Percentiles rank a stretch among this genome's conserved stretches.
Evolutionary conservation across 192 early-diverging fungal species (phyloP).

Genomic region (Phlyctochytrium arcticum): DNA sequence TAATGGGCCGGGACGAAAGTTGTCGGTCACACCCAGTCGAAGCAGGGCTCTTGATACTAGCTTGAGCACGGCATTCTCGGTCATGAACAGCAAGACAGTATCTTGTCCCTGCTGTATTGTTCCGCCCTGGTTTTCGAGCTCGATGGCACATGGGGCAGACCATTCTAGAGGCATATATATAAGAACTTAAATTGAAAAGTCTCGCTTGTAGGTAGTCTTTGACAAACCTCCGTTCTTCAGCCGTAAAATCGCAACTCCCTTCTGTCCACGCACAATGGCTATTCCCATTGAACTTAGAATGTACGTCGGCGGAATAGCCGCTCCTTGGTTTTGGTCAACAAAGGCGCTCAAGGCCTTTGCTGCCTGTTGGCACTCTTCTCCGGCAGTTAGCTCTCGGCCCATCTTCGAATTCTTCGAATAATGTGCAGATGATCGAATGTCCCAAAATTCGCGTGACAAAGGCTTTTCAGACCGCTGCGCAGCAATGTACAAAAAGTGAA

Average conservation of each 20-base stretch:
- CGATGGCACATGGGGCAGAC: conserved; percentile 55
- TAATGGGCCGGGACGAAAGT: conserved; percentile 43
- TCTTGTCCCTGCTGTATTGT: conserved; percentile 41
- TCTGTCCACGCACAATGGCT: conserved; percentile 41
- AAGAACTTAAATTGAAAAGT: background rate
- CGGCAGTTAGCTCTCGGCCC: conserved; percentile 30
- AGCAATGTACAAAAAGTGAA: no score
- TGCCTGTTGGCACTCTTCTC: conserved; percentile 47
- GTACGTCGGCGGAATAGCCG: conserved; percentile 31
- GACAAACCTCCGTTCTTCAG: conserved; percentile 44
- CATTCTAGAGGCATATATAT: conserved; percentile 35
- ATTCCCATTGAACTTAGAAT: conserved; percentile 35
- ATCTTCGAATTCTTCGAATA: background rate
- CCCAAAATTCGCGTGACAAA: no score
- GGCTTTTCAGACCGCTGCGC: no score
- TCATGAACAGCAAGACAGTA: conserved; percentile 51
- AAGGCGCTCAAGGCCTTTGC: conserved; percentile 46
- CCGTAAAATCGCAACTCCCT: conserved; percentile 50
- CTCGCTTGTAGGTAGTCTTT: background rate
- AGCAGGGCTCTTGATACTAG: conserved; percentile 39
- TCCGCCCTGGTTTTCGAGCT: conserved; percentile 39
- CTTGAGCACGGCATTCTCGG: conserved; percentile 35
- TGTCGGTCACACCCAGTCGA: conserved; percentile 39
- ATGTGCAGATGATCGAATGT: no score
- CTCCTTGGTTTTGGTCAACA: conserved; percentile 25